Base-by-base conservation (phyloP, 139 green algal species). In the Trebouxia sp. region DNA sequence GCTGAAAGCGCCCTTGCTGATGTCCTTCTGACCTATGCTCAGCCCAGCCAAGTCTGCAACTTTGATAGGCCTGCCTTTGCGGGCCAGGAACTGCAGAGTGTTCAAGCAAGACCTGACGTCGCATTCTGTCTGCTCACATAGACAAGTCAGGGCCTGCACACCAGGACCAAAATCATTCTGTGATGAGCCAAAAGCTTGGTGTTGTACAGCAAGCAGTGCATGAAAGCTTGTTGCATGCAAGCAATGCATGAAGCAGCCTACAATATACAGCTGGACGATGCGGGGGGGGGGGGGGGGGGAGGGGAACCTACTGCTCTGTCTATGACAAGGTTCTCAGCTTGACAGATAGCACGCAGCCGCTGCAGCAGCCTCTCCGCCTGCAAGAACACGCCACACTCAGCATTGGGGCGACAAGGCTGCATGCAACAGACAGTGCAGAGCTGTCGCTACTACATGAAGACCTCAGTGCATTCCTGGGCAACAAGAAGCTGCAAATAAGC, bases 61-160 rank as follows among this genome's bases (percentile, higher is more conserved):
- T 17, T 77, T 79, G 38, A 92, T 69, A 14, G 30, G 50, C 15
- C 53, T 20, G 1, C 12, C 30, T 12, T 42, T 72, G 20, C 67
- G 48, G 37, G 76, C 66, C 76, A 85, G 66, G 53, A 85, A 83
- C 88, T 99, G 96, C 76, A 99, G 89, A 20, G 94, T 96, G 89
- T 99, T 97, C 28, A 99, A 90, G 86, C 91, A 97, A 10, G 93
- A 80, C 17, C 97, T 88, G 50, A 99, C 91, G 88, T 99, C 97
- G 38, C 87, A 82, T 10, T 94, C 88, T 50, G 85, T 76, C 28
- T 84, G 75, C 32, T 92, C 85, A 22, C 65, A 84, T 51, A 97
- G 74, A 32, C 72, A 51, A 9, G 69, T 80, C 78, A 97, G 82
- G 24, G 91, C 91, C 48, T 86, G 83, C 47, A 39, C 30, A 39